Evolutionary conservation across 768 basidiomycete species (phyloP), one percentile per base, ranked within the genome.

Genomic region (Tubosaeta brunneosetosa): DNA sequence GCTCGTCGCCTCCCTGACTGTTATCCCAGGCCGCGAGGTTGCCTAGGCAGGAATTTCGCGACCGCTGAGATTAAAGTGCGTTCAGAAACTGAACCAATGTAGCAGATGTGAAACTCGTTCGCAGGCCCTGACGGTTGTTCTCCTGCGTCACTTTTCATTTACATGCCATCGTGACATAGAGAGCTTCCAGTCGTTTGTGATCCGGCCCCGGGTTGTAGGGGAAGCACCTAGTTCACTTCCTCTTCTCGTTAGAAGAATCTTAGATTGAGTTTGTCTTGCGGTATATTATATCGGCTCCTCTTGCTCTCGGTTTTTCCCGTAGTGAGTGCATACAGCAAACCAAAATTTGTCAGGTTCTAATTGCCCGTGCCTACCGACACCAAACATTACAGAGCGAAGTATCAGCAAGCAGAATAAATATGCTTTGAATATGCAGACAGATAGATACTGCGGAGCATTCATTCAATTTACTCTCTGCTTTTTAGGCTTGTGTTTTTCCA

Each of bases 401-500:
- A 36, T 36, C 45, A 31, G 47, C 63, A 61, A 46, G 57, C 37
- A 52, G 17, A 46, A 57, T 70, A 67, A 67, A 68, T 71, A 68
- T 36, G 55, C 14, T 33, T 42, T 42, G 32, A 60, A 42, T 55
- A 55, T 51, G 53, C 22, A 57, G n/a, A 34, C 44, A 53, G 41
- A 51, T 44, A 60, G 52, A 57, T 55, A 42, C 22, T 50, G 38
- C 46, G 11, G 17, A 46, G 57, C 42, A 40, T 38, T 49, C 55
- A 61, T 52, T 71, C 55, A 69, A 47, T 64, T 68, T 58, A 68
- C 68, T 64, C 80, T 82, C 71, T 79, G 82, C 72, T 85, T 89
- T 73, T 91, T 91, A 49, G 82, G 63, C 56, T 81, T 77, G 40
- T 90, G 91, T 70, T 88, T 86, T 69, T 93, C 91, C 52, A 93